Conservation (phyloP, 106 monocot genomes). For the Hemerocallis citrina region DNA sequence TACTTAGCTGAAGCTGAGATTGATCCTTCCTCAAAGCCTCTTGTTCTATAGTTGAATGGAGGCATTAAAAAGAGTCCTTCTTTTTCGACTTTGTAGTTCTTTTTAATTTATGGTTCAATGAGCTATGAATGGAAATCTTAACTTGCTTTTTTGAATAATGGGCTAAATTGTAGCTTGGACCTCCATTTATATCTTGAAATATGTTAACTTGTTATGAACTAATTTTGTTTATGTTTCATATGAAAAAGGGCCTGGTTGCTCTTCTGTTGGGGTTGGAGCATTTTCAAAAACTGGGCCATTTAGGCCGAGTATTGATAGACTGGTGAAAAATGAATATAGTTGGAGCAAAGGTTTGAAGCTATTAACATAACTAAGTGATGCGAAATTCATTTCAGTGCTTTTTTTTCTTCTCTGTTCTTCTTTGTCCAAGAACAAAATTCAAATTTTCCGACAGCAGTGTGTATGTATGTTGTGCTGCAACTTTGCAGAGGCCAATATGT, state of each 20-base stretch:
- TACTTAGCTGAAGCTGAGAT: conserved; percentile 88
- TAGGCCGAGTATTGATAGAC: conserved; percentile 60
- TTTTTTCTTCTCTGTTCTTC: too few species aligned
- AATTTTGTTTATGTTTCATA: conserved; percentile 3
- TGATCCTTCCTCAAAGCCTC: conserved; percentile 67
- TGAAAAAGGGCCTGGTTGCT: conserved; percentile 85
- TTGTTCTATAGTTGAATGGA: conserved; percentile 97
- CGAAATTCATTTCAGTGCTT: too few species aligned
- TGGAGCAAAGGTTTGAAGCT: conserved; percentile 99
- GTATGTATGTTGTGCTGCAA: neutral
- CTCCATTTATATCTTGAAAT: too few species aligned
- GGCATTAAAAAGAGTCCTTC: too few species aligned
- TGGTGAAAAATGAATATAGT: conserved; percentile 85
- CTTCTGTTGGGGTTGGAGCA: conserved; percentile 95
- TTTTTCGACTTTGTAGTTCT: neutral
- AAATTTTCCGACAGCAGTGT: neutral
- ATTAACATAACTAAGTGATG: too few species aligned
- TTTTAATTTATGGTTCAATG: neutral
- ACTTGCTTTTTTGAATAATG: too few species aligned
- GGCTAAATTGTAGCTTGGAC: too few species aligned
- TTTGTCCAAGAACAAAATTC: neutral
- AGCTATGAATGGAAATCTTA: too few species aligned
- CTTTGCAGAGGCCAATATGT: conserved; percentile 18
- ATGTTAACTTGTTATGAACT: too few species aligned
- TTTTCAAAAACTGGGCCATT: conserved; percentile 99